Percentiles rank a stretch among this genome's conserved stretches.
Evolutionary conservation across 2,329 filamentous ascomycete species (phyloP).

Genomic region (Ceratocystis cacaofunesta): DNA sequence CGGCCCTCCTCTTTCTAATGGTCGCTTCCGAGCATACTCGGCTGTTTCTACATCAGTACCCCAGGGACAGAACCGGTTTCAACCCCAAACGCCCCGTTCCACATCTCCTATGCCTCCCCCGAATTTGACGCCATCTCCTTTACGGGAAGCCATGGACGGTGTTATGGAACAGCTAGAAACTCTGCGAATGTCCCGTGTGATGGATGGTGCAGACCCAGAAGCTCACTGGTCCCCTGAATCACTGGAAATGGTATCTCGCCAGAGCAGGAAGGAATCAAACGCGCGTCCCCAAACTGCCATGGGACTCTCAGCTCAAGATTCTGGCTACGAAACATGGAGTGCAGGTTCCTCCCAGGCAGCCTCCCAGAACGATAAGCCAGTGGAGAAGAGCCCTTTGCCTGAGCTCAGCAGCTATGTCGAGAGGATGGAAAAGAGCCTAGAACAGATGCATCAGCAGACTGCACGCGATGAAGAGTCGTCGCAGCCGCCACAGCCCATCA

Average conservation of each 20-base stretch:
- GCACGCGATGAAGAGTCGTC: background rate
- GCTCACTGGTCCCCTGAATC: constrained; percentile 86
- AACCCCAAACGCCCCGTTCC: constrained; percentile 38
- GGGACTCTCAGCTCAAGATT: constrained; percentile 46
- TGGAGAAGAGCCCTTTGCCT: constrained; percentile 36
- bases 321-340: constrained; percentile 43
- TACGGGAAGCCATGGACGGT: constrained; percentile 92
- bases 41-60: background rate
- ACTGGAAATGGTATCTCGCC: constrained; percentile 43
- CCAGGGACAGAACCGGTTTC: constrained; percentile 9
- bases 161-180: constrained; percentile 91
- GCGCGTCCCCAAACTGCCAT: constrained; percentile 57
- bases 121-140: constrained; percentile 72
- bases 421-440: constrained; percentile 74
- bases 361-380: constrained; percentile 10
- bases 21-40: constrained; percentile 15
- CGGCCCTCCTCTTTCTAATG: constrained; percentile 10
- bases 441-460: constrained; percentile 48
- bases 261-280: constrained; percentile 21
- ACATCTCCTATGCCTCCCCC: constrained; percentile 55
- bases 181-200: constrained; percentile 48
- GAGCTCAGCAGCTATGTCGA: constrained; percentile 77
- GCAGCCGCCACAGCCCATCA: background rate
- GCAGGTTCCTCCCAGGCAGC: constrained; percentile 35
- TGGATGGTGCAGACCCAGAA: constrained; percentile 29